Evolutionary conservation across 2,329 filamentous ascomycete genomes (phyloP), one percentile per base, ranked within the genome.

Genomic region (Emmonsia crescens): DNA sequence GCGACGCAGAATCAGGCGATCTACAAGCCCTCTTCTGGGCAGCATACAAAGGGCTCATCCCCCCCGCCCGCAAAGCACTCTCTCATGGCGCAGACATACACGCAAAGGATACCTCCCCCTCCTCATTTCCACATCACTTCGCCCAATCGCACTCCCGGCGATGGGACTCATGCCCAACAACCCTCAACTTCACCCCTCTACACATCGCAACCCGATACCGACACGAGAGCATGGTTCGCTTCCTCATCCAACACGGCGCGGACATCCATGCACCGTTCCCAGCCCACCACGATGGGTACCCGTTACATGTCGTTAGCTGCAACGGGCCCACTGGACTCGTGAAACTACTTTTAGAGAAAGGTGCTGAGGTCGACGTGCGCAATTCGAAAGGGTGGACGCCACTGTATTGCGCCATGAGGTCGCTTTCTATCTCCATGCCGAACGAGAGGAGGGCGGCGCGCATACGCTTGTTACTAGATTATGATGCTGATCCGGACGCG

Each of bases 201-300:
- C 70, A 68, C 29, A 65, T 67, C 40, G 71, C 71, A 62, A 64
- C 59, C 58, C 62, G 27, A 63, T 31, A 68, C 19, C 66, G 66
- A 6, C 66, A 67, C 29, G 62, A 64, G 49, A 66, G 65, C 40
- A 64, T 72, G 12, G 66, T 70, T 4, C 64, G 63, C 31, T 60
- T 71, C 55, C 65, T 73, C 27, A 57, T 73, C 9, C 64, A 68
- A 29, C 67, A 69, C 38, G 63, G 63, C n/a, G 64, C 63, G 10
- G 56, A 62, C 19, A n/a, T 64, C 29, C 48, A 61, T 24, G 44
- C 2, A 10, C 52, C 51, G 14, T 55, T 31, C 36, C 9, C 59
- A 46, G 31, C 24, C 5, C 29, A 36, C 29, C 29, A 21, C 19
- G 46, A 21, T 1, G 31, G n/a, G 10, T 21, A 14, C 27, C 44